These are phyloP conservation scores for Lactarius trivialis DNA, from an alignment of 768 basidiomycete species.

Conservation along the genomic window DNA sequence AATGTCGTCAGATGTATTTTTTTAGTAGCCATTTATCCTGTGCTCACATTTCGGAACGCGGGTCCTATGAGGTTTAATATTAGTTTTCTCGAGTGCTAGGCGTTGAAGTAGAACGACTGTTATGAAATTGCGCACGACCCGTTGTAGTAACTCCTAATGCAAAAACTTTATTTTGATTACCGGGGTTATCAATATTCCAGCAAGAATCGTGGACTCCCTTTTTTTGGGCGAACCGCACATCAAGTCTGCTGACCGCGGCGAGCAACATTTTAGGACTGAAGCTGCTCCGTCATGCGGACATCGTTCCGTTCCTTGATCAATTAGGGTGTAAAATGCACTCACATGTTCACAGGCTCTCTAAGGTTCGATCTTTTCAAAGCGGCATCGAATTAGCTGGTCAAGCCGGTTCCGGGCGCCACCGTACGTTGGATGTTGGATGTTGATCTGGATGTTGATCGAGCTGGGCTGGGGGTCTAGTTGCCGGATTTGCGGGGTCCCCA, in stretches of 20 bases:
- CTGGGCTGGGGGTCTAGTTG: not conserved
- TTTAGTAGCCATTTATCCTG: not conserved
- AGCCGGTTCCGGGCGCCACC: too few species aligned
- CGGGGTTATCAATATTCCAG: too few species aligned
- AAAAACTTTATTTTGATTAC: not conserved
- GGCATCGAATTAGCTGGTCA: not conserved
- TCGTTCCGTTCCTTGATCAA: not conserved
- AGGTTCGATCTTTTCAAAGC: not conserved
- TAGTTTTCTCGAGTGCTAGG: not conserved
- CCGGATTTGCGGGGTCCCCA: not conserved
- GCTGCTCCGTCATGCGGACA: not conserved
- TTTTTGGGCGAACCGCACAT: not conserved
- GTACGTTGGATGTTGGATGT: too few species aligned
- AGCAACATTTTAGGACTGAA: not conserved
- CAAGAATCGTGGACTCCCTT: not conserved
- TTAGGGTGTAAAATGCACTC: not conserved
- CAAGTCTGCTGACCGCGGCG: not conserved
- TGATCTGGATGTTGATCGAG: not conserved
- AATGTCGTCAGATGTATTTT: not conserved
- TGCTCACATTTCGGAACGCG: not conserved
- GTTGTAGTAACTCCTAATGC: conserved; percentile 1
- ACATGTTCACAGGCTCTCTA: not conserved
- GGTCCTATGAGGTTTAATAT: not conserved
- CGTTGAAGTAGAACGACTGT: not conserved
- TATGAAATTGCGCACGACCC: not conserved